Evolutionary conservation across 140 eudicot genomes (phyloP).

Genomic region (Ambrosia hybrid): DNA sequence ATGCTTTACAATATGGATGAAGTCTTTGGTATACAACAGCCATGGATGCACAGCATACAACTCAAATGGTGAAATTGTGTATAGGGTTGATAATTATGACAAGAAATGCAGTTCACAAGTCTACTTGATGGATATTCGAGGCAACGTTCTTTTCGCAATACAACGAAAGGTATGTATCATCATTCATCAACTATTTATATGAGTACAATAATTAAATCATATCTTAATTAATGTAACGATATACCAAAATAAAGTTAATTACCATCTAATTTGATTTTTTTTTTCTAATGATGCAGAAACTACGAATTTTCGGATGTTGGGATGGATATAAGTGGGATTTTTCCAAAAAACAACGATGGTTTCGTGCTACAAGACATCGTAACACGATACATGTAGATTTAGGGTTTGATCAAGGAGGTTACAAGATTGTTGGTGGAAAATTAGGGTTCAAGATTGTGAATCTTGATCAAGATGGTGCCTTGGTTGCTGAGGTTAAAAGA

Average conservation of each 20-base stretch:
- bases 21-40: constrained; percentile 46
- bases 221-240: no score
- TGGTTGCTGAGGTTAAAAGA: constrained; percentile 37
- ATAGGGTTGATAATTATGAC: constrained; percentile 56
- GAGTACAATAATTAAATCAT: no score
- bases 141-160: constrained; percentile 46
- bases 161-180: constrained; percentile 36
- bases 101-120: constrained; percentile 45
- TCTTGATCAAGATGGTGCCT: constrained; percentile 34
- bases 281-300: constrained; percentile 25
- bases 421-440: constrained; percentile 38
- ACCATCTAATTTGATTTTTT: constrained; percentile 17
- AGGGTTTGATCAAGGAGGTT: constrained; percentile 28
- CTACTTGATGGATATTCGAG: constrained; percentile 51
- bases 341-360: constrained; percentile 41
- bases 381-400: constrained; percentile 35
- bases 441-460: constrained; percentile 40
- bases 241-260: no score
- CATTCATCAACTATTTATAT: no score
- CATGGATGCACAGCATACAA: constrained; percentile 49
- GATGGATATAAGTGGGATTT: constrained; percentile 42
- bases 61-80: constrained; percentile 44
- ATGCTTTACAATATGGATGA: constrained; percentile 56
- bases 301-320: constrained; percentile 39
- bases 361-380: constrained; percentile 36